Conservation (phyloP, 148 eudicot species). For the Chenopodium formosanum region DNA sequence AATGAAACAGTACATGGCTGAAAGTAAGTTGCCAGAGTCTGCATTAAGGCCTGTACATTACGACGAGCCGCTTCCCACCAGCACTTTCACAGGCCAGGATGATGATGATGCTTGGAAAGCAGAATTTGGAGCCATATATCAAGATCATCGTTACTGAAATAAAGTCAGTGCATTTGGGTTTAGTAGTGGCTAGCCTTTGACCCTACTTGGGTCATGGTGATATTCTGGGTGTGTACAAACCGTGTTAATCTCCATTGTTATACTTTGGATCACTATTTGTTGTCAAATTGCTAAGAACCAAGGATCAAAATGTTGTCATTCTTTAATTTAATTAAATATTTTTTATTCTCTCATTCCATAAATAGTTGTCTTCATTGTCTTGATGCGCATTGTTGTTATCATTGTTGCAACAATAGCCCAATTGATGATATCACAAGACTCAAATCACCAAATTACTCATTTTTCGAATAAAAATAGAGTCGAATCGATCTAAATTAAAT, state of each 20-base stretch:
- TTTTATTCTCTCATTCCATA: no score
- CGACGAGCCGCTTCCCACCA: conserved; percentile 53
- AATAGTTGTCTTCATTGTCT: no score
- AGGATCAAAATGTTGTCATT: conserved; percentile 14
- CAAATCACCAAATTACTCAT: no score
- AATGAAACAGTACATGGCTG: conserved; percentile 94
- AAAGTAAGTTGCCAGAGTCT: conserved; percentile 80
- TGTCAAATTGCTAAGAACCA: conserved; percentile 3
- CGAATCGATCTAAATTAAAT: no score
- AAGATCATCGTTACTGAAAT: conserved; percentile 57
- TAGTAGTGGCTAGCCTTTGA: conserved; percentile 4
- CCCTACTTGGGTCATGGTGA: conserved; percentile 30
- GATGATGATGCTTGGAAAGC: conserved; percentile 84
- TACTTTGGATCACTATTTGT: not conserved
- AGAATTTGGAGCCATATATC: conserved; percentile 87
- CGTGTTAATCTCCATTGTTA: conserved; percentile 8
- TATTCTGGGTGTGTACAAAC: conserved; percentile 10
- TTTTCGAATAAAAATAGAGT: no score
- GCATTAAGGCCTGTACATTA: conserved; percentile 59
- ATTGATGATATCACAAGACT: no score
- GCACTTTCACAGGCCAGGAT: conserved; percentile 23
- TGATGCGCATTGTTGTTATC: no score
- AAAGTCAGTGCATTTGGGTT: not conserved
- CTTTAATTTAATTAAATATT: conserved; percentile 20
- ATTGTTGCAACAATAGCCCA: no score